Conservation (phyloP, 2,329 filamentous ascomycete species). For the Colletotrichum truncatum region DNA sequence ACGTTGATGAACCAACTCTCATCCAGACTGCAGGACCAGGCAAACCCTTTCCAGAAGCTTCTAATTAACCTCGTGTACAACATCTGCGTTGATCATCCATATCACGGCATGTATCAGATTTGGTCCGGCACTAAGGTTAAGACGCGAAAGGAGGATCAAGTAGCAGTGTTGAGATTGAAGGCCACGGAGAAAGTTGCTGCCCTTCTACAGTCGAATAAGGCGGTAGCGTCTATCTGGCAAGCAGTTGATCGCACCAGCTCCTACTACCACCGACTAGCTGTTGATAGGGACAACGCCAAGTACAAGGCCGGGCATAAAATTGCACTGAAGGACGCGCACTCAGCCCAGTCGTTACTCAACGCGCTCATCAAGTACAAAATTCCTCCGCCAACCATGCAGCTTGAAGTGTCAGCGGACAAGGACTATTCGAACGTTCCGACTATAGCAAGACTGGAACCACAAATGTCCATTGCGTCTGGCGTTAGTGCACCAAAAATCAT, state of each 20-base stretch:
- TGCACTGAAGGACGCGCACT: constrained; percentile 68
- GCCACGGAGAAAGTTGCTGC: constrained; percentile 77
- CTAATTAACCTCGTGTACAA: constrained; percentile 78
- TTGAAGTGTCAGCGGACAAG: constrained; percentile 76
- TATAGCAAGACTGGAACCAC: constrained; percentile 76
- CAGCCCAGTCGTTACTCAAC: constrained; percentile 70
- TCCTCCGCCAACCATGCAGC: constrained; percentile 89
- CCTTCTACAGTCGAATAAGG: constrained; percentile 62
- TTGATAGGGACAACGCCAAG: constrained; percentile 69
- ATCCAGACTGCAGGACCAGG: constrained; percentile 82
- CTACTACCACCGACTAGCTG: constrained; percentile 70
- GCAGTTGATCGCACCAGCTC: constrained; percentile 79
- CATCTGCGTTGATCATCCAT: constrained; percentile 93
- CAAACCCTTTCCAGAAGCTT: constrained; percentile 78
- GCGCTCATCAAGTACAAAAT: constrained; percentile 73
- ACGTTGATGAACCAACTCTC: constrained; percentile 94
- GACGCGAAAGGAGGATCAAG: constrained; percentile 75
- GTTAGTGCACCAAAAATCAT: constrained; percentile 95
- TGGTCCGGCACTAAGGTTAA: constrained; percentile 82
- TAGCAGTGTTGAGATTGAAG: constrained; percentile 76
- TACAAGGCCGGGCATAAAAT: constrained; percentile 76
- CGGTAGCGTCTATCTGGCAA: constrained; percentile 68
- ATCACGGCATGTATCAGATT: constrained; percentile 97
- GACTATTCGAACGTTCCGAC: constrained; percentile 81
- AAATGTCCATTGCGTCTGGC: constrained; percentile 87